A percentile compares a stretch with the other conserved stretches of the same genome.
These are phyloP conservation scores for Penicillium alfredii DNA, from an alignment of 495 filamentous ascomycete species.

Conservation along the genomic window DNA sequence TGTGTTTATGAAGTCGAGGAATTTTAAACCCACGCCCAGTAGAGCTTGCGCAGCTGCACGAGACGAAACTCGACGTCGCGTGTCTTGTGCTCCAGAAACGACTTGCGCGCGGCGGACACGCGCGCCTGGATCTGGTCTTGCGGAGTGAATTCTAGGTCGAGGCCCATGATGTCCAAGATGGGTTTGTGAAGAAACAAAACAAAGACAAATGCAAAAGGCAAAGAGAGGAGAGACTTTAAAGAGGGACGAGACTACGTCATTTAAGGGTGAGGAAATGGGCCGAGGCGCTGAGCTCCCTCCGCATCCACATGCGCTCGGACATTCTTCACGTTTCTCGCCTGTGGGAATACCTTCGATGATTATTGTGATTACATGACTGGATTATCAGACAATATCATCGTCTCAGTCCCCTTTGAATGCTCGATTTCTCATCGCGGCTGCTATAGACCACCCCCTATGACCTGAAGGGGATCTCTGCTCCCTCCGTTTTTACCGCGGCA, in stretches of 20 bases:
- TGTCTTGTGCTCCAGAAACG: slow-evolving; percentile 74
- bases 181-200: slow-evolving; percentile 1
- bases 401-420: too few species aligned
- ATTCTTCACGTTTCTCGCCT: too few species aligned
- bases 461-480: too few species aligned
- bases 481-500: slow-evolving; percentile 3
- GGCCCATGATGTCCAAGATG: slow-evolving; percentile 29
- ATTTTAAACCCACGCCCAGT: slow-evolving; percentile 81
- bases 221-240: slow-evolving; percentile 3
- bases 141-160: slow-evolving; percentile 59
- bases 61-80: slow-evolving; percentile 75
- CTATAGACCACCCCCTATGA: too few species aligned
- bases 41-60: slow-evolving; percentile 82
- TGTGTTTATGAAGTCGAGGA: not conserved
- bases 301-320: slow-evolving; percentile 21
- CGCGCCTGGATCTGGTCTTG: slow-evolving; percentile 59
- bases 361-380: not conserved
- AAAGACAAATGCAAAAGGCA: slow-evolving; percentile 3
- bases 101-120: slow-evolving; percentile 49
- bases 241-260: not conserved
- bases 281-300: slow-evolving; percentile 8
- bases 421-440: too few species aligned
- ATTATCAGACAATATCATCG: too few species aligned
- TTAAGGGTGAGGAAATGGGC: slow-evolving; percentile 1
- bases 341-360: too few species aligned